Percentiles rank a stretch among this genome's conserved stretches.
phyloP scores from a whole-genome alignment of 2,329 filamentous ascomycete species.

The Phaeomoniella chlamydospora region DNA sequence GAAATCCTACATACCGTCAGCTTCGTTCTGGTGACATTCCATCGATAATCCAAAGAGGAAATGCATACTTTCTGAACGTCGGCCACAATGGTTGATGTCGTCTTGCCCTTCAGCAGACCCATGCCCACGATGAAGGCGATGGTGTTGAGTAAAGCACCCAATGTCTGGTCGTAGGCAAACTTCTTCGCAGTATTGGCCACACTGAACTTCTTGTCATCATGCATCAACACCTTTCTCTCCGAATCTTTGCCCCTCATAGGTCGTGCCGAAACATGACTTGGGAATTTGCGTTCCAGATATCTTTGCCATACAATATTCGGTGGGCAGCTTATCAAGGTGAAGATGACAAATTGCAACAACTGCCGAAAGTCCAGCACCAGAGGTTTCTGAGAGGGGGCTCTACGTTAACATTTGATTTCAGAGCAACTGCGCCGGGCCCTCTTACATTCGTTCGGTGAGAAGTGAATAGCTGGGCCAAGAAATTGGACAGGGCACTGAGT shows the following conservation, averaged over 20 bases:
- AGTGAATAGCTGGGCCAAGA: constrained; percentile 22
- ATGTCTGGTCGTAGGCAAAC: constrained; percentile 42
- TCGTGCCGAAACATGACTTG: constrained; percentile 27
- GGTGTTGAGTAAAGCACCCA: constrained; percentile 42
- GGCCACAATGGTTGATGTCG: constrained; percentile 15
- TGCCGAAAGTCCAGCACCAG: constrained; percentile 51
- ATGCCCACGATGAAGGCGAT: constrained; percentile 41
- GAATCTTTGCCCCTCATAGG: constrained; percentile 4
- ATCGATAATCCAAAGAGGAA: too few relatives aligned
- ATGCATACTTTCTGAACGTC: constrained; percentile 20
- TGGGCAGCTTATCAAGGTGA: constrained; percentile 57
- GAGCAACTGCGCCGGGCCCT: constrained; percentile 1
- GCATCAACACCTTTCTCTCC: not conserved
- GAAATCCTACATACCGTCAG: constrained; percentile 15
- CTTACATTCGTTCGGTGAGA: constrained; percentile 19
- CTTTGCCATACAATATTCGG: constrained; percentile 82
- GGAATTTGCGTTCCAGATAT: constrained; percentile 60
- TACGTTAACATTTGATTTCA: constrained; percentile 1
- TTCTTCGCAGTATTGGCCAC: constrained; percentile 39
- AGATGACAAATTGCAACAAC: constrained; percentile 64
- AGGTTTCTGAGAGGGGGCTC: constrained; percentile 29
- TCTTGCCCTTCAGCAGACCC: constrained; percentile 27
- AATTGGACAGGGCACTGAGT: constrained; percentile 21
- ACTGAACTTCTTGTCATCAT: constrained; percentile 16
- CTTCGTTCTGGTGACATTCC: not conserved